Evolutionary conservation across 2,329 filamentous ascomycete species (phyloP), one percentile per base, ranked within the genome.

Genomic region (Shiraia sp.): DNA sequence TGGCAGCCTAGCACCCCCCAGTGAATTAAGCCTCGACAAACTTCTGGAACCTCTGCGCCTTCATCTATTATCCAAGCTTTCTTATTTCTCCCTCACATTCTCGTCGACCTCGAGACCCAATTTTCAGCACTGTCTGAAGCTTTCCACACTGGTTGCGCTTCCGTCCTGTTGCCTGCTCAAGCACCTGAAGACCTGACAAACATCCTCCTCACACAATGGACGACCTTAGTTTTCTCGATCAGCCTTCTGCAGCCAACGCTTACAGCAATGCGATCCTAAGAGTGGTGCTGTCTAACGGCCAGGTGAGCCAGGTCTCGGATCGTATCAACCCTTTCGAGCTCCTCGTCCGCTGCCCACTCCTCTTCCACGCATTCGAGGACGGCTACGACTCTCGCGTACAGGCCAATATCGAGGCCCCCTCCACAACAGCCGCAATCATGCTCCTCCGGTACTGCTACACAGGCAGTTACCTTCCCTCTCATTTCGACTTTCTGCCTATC

Each of bases 381-480:
- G 57, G 61, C 8, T 44, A 52, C 4, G 45, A 57, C 15, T 58
- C 64, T 10, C 34, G 44, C 10, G 55, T 57, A 2, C 64, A 67
- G 36, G 63, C 70, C 25, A 67, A 62, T 37, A 65, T 76, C 22
- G 70, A 73, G 35, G 65, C 61, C 12, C 52, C 63, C 2, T 70
- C 67, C 3, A 32, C 51, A 5, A 43, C 47, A 9, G 63, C 68
- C 5, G 61, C 69, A 13, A 38, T 63, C 22, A 63, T 65, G 6
- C 68, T 77, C 30, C 53, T 75, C 8, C 65, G 72, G 38, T 74
- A 63, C 50, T 56, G 74, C 35, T 75, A 75, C 49, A 66, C 63
- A 4, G 68, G 67, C 27, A 57, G 57, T 34, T 75, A 75, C 46
- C 57, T 66, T 7, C 41, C 58, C 14, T 42, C 47, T 9, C 36